Evolutionary conservation across 2,329 filamentous ascomycete species (phyloP).

Genomic region (Alternaria solani): DNA sequence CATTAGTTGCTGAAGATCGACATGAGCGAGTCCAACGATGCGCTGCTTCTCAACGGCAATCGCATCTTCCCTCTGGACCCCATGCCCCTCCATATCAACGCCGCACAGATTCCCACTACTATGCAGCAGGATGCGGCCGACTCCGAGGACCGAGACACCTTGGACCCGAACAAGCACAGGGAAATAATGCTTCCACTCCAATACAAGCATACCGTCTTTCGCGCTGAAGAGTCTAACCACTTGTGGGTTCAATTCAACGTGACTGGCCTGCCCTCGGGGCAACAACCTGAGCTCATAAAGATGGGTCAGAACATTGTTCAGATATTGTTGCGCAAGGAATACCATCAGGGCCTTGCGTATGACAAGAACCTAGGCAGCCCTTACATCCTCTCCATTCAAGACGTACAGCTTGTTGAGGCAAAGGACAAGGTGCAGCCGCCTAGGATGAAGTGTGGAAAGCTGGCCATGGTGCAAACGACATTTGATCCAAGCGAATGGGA

Average conservation of each 20-base stretch:
- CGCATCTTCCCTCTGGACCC: slow-evolving; percentile 32
- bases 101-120: slow-evolving; percentile 33
- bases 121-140: slow-evolving; percentile 20
- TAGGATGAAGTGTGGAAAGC: slow-evolving; percentile 40
- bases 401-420: slow-evolving; percentile 33
- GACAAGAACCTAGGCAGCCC: background rate
- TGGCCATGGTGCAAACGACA: slow-evolving; percentile 32
- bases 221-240: slow-evolving; percentile 18
- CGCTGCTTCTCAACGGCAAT: slow-evolving; percentile 34
- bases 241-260: slow-evolving; percentile 42
- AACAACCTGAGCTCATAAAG: slow-evolving; percentile 7
- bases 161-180: slow-evolving; percentile 18
- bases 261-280: slow-evolving; percentile 21
- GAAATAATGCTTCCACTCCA: slow-evolving; percentile 31
- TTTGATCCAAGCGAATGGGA: slow-evolving; percentile 44
- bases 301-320: slow-evolving; percentile 39
- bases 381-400: slow-evolving; percentile 28
- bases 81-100: slow-evolving; percentile 32
- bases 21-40: slow-evolving; percentile 16
- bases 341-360: background rate
- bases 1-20: slow-evolving; percentile 36
- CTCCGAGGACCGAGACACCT: slow-evolving; percentile 10
- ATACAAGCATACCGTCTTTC: slow-evolving; percentile 37
- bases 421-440: slow-evolving; percentile 29
- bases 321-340: slow-evolving; percentile 26